Percentiles rank a stretch among this genome's conserved stretches.
Conservation (phyloP, 208 protist genomes). For the Kentomonas sorsogonicus region DNA sequence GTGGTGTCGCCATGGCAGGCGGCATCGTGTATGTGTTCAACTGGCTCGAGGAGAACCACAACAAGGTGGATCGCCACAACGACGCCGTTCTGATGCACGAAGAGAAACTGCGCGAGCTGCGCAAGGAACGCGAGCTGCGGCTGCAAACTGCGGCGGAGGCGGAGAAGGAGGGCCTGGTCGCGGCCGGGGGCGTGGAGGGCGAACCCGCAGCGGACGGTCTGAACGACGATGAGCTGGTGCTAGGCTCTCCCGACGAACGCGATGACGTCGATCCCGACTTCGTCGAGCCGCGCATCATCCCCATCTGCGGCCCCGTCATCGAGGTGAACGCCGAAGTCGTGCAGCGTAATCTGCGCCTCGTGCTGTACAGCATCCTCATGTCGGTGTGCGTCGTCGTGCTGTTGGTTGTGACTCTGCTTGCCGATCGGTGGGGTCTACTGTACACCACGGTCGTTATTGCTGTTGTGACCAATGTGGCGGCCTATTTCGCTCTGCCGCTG, state of each 20-base stretch:
- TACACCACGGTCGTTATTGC: slow-evolving; percentile 9
- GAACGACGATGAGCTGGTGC: no score
- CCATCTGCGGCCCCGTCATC: no score
- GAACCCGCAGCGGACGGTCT: no score
- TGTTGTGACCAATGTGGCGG: slow-evolving; percentile 14
- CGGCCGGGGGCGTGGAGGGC: no score
- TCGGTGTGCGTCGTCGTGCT: slow-evolving; percentile 22
- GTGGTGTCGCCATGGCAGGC: slow-evolving; percentile 12
- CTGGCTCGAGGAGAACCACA: slow-evolving; percentile 27
- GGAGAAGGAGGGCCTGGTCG: no score
- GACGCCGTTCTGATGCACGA: slow-evolving; percentile 17
- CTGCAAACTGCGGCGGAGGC: no score
- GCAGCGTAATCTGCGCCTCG: slow-evolving; percentile 19
- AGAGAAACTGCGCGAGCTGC: no score
- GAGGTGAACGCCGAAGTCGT: slow-evolving; percentile 40
- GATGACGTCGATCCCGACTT: no score
- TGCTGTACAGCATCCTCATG: slow-evolving; percentile 31
- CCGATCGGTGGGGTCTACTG: slow-evolving; percentile 19
- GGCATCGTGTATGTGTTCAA: slow-evolving; percentile 30
- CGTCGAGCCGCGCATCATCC: no score
- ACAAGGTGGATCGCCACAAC: slow-evolving; percentile 20
- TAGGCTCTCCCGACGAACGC: no score
- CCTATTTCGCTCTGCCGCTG: slow-evolving; percentile 30
- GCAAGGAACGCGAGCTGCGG: no score
- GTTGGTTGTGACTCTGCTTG: slow-evolving; percentile 23